These are phyloP conservation scores for Dendrocalamus sinicus DNA, from an alignment of 176 grass and related monocot species.

Conservation along the genomic window DNA sequence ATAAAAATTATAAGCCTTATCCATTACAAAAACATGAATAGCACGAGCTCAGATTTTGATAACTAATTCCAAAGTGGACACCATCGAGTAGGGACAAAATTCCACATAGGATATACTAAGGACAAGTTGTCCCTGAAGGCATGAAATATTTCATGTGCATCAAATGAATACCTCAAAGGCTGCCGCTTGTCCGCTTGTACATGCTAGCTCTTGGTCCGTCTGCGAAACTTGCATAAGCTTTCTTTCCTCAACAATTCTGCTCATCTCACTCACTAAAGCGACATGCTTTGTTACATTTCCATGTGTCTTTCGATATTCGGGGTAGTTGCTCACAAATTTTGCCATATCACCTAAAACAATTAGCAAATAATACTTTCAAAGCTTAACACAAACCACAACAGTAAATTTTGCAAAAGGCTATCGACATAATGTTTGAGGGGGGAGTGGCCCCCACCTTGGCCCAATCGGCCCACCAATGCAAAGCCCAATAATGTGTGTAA, in stretches of 20 bases:
- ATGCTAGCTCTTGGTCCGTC: slow-evolving; percentile 96
- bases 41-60: neutral
- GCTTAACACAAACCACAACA: neutral
- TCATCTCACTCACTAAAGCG: slow-evolving; percentile 92
- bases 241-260: slow-evolving; percentile 92
- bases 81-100: neutral
- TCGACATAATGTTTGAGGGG: neutral
- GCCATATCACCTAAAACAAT: slow-evolving; percentile 84
- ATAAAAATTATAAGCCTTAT: neutral
- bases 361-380: slow-evolving; percentile 12
- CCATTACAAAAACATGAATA: neutral
- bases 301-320: slow-evolving; percentile 89
- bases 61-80: slow-evolving; percentile 3
- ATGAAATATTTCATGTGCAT: slow-evolving; percentile 4
- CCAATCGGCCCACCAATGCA: too few species aligned
- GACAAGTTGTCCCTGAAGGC: neutral
- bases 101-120: slow-evolving; percentile 27
- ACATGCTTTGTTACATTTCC: slow-evolving; percentile 99
- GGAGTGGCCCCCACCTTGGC: too few species aligned
- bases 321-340: slow-evolving; percentile 93
- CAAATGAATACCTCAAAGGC: slow-evolving; percentile 79
- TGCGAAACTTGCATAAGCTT: slow-evolving; percentile 95
- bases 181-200: slow-evolving; percentile 91
- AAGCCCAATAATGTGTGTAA: too few species aligned
- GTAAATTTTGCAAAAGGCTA: slow-evolving; percentile 13